Base-by-base conservation (phyloP, 176 grass and related monocot genomes). In the Musa troglodytarum region DNA sequence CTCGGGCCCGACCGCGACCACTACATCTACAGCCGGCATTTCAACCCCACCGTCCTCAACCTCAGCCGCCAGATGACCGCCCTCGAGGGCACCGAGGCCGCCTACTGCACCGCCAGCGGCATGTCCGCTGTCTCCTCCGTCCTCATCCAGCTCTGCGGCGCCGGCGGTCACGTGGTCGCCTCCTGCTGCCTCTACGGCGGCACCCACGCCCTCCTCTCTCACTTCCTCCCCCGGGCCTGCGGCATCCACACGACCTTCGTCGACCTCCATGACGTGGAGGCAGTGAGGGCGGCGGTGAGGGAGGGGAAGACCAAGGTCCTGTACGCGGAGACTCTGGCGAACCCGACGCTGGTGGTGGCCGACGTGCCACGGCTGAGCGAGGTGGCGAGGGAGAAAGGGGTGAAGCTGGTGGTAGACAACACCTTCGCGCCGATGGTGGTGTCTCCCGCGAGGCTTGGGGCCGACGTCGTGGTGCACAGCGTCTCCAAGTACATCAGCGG, bases 401-500 rank as follows among this genome's bases (percentile, higher is more conserved):
- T 91, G 12, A 96, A 88, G 85, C 87, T 96, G 6, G 85, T 96
- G 49, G 90, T 96, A 28, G 93, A 96, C 83, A 96, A 96, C 87
- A 96, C 93, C 8, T 96, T 96, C 85, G 86, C 93, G 4, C 93
- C 93, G 65, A 82, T 96, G 3, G 54, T 96, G 8, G 77, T 96
- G n/a, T 92, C 93, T 0, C 93, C 93, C 9, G 93, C 93, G 11
- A 77, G 87, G 0, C 85, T 92, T 65, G 93, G 93, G 49, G 89
- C 93, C 13, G 93, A 96, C 66, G 85, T 96, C 71, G 89, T 96
- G 52, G 83, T 96, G 16, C 93, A 96, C 82, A 96, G 93, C 83
- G 93, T 96, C 13, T 86, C 93, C 75, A 96, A 96, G 79, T 96
- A 88, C 85, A 96, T 96, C 77, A 96, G 87, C 77, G 93, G 93